phyloP scores from a whole-genome alignment of 768 basidiomycete genomes.

The Collybia sp. region DNA sequence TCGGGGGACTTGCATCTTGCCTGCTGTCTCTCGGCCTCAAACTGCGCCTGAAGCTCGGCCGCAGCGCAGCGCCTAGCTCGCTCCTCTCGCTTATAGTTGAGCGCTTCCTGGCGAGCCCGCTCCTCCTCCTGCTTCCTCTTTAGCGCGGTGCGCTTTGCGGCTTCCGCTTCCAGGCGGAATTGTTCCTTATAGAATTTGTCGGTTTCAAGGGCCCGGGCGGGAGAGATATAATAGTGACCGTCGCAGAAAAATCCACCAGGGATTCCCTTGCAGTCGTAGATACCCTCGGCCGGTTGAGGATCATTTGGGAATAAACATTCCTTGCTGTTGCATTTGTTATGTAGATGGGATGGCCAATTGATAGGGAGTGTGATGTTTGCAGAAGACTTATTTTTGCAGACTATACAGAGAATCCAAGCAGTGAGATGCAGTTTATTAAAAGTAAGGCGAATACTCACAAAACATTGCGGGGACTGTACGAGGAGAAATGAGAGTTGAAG shows the following conservation, averaged over 20 bases:
- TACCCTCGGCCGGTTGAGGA: constrained; percentile 23
- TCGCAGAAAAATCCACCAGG: constrained; percentile 13
- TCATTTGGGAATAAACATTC: constrained; percentile 21
- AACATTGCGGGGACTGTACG: not conserved
- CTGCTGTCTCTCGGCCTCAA: not conserved
- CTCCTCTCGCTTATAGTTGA: not conserved
- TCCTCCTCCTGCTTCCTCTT: not conserved
- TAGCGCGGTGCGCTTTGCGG: not conserved
- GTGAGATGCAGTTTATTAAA: not conserved
- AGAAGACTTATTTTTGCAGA: constrained; percentile 3
- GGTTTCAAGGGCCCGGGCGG: constrained; percentile 4
- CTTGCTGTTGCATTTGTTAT: constrained; percentile 22
- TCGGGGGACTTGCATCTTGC: not conserved
- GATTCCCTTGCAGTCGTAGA: constrained; percentile 20
- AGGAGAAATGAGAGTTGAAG: not conserved
- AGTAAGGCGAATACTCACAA: not conserved
- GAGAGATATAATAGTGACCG: constrained; percentile 16
- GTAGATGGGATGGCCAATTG: constrained; percentile 18
- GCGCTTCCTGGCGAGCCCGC: not conserved
- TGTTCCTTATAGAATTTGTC: not conserved
- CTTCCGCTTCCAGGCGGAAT: not conserved
- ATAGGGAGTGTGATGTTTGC: constrained; percentile 8
- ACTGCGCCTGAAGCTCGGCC: not conserved
- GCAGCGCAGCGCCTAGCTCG: not conserved
- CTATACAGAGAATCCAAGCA: not conserved